A percentile compares a stretch with the other conserved stretches of the same genome.
phyloP scores from a whole-genome alignment of 257 asterid species.

The Capsicum pubescens region DNA sequence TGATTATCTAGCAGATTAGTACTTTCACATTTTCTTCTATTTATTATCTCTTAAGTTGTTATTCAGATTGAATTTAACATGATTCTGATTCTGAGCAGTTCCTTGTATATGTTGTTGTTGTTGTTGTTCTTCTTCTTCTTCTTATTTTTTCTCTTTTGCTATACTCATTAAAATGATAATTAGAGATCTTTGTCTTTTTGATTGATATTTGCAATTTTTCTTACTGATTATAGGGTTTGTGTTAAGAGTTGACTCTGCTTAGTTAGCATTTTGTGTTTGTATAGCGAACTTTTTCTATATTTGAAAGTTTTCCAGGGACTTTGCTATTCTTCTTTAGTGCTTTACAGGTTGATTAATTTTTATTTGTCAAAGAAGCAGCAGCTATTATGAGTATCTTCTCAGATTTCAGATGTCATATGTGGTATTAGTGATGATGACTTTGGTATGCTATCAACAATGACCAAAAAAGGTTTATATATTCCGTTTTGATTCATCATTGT shows the following conservation, averaged over 20 bases:
- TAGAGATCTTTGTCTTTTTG: neutral
- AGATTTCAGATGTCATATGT: conserved; percentile 21
- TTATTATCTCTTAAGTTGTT: neutral
- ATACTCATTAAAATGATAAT: neutral
- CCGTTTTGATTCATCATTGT: neutral
- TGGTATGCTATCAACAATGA: neutral
- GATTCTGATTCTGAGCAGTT: neutral
- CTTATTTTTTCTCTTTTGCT: neutral
- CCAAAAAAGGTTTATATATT: neutral
- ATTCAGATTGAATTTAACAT: neutral
- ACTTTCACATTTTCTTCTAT: neutral
- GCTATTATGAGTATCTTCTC: neutral
- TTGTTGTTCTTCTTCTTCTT: no score
- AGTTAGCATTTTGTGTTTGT: neutral
- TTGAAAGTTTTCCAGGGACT: neutral
- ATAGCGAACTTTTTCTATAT: neutral
- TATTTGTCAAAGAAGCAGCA: neutral
- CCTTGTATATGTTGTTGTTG: neutral
- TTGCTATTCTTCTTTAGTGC: neutral
- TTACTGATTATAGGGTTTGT: conserved; percentile 41
- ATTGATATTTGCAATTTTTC: neutral
- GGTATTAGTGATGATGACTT: neutral
- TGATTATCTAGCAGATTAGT: conserved; percentile 4
- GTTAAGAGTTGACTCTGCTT: conserved; percentile 20
- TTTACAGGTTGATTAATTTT: neutral